Evolutionary conservation across 345 rosid genomes (phyloP), one percentile per base, ranked within the genome.

Genomic region (Fremontodendron californicum): DNA sequence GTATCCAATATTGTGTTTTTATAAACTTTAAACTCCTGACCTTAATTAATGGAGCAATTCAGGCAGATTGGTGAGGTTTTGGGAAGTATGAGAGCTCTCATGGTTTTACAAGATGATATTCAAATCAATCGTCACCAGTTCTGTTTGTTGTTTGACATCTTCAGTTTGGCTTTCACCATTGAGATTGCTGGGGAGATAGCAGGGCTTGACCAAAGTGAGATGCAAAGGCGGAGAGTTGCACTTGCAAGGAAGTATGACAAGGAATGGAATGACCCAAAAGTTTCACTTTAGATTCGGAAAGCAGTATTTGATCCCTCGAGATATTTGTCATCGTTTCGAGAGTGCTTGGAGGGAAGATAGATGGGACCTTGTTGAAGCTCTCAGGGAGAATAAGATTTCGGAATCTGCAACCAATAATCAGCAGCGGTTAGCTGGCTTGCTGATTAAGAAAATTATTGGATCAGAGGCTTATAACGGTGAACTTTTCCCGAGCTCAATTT

Each of bases 151-250:
- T 81, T 89, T 13, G 87, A 90, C 7, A 80, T 92, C 12, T 92
- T 90, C 83, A 73, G 84, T 18, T 77, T 84, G 49, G 97, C 86
- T 15, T 94, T 94, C 79, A 71, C 58, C 21, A 88, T 94, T 3
- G 99, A 94, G 80, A 85, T 83, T 2, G 96, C 93, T 0, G 95
- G 91, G 0, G 97, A 91, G 81, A 89, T 95, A 35, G 89, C 99
- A 0, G 99, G 98, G 12, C 86, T 93, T 0, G 98, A 95, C 67
- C 90, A 84, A 51, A 88, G 82, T 19, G 98, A 89, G 85, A 91
- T 95, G 94, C 86, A 84, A 73, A 91, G 86, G 78, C 93, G 89
- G 82, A 88, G 92, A 72, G 78, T 89, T 23, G 81, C 90, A 25
- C 81, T 93, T 6, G 78, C 80, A 25, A 87, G 85, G 58, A 94